Conservation (phyloP, 768 basidiomycete genomes). For the Lentinula sp. region DNA sequence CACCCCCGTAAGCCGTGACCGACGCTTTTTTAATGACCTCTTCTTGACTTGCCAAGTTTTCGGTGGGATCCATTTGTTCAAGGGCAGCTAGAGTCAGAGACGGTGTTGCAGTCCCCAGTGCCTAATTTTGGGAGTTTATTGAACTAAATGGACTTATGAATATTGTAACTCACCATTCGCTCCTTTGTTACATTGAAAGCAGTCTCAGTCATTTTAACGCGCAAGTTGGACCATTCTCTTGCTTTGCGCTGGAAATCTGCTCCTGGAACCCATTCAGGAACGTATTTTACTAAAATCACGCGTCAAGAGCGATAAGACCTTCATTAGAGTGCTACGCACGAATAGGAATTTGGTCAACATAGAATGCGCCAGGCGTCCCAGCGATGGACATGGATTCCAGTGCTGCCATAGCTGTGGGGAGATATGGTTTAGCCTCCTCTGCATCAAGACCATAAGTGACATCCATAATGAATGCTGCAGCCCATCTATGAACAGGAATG, state of each 20-base stretch:
- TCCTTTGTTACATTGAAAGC: conserved; percentile 23
- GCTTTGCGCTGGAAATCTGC: conserved; percentile 33
- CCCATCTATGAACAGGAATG: conserved; percentile 4
- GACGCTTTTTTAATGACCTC: conserved; percentile 8
- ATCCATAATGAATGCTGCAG: conserved; percentile 19
- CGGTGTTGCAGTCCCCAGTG: conserved; percentile 9
- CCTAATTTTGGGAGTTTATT: conserved; percentile 4
- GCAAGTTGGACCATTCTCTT: conserved; percentile 23
- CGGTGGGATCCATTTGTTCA: not conserved
- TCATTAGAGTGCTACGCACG: conserved; percentile 6
- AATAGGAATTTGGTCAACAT: conserved; percentile 32
- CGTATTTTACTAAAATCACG: conserved; percentile 23
- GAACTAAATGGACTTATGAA: not conserved
- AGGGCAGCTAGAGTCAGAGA: conserved; percentile 8
- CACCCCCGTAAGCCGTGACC: conserved; percentile 24
- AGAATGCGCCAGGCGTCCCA: conserved; percentile 15
- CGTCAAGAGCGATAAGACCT: no score
- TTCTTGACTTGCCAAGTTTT: conserved; percentile 7
- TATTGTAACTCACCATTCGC: conserved; percentile 18
- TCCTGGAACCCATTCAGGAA: conserved; percentile 38
- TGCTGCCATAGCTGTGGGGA: conserved; percentile 10
- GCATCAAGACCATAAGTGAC: conserved; percentile 22
- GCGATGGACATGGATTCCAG: conserved; percentile 10
- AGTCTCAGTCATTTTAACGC: conserved; percentile 23
- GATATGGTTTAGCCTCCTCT: not conserved